These are phyloP conservation scores for Bremia lactucae DNA, from an alignment of 352 stramenopile genomes.

Conservation along the genomic window DNA sequence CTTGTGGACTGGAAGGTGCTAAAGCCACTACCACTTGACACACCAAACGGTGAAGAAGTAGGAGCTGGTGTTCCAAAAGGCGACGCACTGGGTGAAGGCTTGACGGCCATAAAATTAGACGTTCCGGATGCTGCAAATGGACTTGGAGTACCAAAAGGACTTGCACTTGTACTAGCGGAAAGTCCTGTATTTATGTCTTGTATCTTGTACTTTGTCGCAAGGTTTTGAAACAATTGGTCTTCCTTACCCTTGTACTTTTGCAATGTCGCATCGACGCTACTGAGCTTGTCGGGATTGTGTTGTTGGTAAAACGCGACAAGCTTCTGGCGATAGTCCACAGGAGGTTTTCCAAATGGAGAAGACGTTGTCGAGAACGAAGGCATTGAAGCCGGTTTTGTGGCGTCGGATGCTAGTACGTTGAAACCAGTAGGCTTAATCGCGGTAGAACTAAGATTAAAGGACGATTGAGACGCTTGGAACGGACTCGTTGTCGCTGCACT, in stretches of 20 bases:
- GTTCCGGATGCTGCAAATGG: slow-evolving; percentile 24
- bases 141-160: slow-evolving; percentile 53
- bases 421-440: slow-evolving; percentile 19
- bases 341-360: slow-evolving; percentile 32
- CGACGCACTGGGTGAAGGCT: slow-evolving; percentile 16
- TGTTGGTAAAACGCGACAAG: slow-evolving; percentile 88
- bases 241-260: slow-evolving; percentile 85
- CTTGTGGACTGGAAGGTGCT: slow-evolving; percentile 19
- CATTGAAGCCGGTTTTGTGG: slow-evolving; percentile 7
- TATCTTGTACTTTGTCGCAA: slow-evolving; percentile 70
- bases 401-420: slow-evolving; percentile 13
- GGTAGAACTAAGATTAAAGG: slow-evolving; percentile 17
- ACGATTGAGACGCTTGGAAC: slow-evolving; percentile 15
- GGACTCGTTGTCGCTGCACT: slow-evolving; percentile 7
- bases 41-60: slow-evolving; percentile 15
- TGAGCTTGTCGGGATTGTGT: slow-evolving; percentile 85
- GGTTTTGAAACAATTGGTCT: slow-evolving; percentile 64
- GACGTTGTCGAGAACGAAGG: slow-evolving; percentile 2
- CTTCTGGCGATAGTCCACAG: slow-evolving; percentile 45
- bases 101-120: slow-evolving; percentile 31
- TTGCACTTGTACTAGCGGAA: slow-evolving; percentile 27
- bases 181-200: slow-evolving; percentile 5
- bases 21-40: slow-evolving; percentile 19
- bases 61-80: slow-evolving; percentile 34
- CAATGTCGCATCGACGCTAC: slow-evolving; percentile 79